Conservation (phyloP, 495 filamentous ascomycete species). For the Penicillium flavigenum region DNA sequence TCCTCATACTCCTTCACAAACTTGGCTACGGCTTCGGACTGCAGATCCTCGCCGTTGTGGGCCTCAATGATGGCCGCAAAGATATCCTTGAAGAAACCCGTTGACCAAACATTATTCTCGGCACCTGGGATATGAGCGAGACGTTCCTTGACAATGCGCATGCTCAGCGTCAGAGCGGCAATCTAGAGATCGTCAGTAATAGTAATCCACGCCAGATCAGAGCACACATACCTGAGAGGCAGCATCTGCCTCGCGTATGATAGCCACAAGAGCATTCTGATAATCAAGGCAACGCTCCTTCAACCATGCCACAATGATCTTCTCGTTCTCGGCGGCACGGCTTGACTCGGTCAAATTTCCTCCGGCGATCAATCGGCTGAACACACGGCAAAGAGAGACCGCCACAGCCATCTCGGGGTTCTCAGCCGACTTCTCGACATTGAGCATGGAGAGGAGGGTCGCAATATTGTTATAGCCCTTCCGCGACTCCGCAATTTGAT, state of each 20-base stretch:
- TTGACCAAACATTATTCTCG: conserved; percentile 64
- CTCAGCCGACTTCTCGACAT: conserved; percentile 44
- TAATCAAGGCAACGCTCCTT: conserved; percentile 71
- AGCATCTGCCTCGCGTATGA: conserved; percentile 54
- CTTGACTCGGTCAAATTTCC: conserved; percentile 66
- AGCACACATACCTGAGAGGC: conserved; percentile 39
- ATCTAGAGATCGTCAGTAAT: conserved; percentile 37
- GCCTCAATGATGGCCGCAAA: conserved; percentile 61
- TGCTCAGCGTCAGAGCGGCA: conserved; percentile 70
- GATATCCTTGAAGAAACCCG: conserved; percentile 65
- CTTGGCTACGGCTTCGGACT: conserved; percentile 69
- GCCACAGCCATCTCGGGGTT: conserved; percentile 59
- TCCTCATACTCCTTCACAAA: conserved; percentile 81
- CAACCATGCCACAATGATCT: conserved; percentile 74
- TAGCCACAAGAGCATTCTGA: conserved; percentile 51
- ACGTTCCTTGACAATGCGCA: conserved; percentile 81
- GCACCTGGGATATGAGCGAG: conserved; percentile 58
- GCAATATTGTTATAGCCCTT: conserved; percentile 93
- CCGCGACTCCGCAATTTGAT: conserved; percentile 75
- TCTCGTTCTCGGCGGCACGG: conserved; percentile 67
- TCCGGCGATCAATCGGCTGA: conserved; percentile 75
- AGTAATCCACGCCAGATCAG: conserved; percentile 8
- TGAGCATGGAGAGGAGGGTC: conserved; percentile 61
- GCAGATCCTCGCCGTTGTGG: conserved; percentile 53
- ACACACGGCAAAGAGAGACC: conserved; percentile 85